Evolutionary conservation across 345 rosid genomes (phyloP), one percentile per base, ranked within the genome.

Genomic region (Salix suchowensis): DNA sequence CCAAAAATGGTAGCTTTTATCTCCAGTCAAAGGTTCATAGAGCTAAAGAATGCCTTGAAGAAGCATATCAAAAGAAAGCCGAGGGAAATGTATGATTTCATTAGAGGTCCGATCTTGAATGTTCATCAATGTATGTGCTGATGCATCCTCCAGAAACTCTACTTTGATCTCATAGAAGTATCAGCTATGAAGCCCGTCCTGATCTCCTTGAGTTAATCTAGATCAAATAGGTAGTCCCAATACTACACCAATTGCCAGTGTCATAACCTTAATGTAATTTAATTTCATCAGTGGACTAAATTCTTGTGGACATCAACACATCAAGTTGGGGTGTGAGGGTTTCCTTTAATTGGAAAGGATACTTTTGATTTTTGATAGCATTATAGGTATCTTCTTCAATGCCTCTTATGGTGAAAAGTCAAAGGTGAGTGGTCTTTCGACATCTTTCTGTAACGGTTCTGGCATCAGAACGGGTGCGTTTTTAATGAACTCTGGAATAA

Each of bases 41-140:
- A 76, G 98, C 98, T 28, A 94, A 94, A 76, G 98, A 92, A 82
- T 91, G 97, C 83, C 78, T 94, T 68, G 97, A 92, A 81, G 79
- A 70, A 71, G 79, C 72, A 50, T 84, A 81, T 72, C 78, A 71
- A 73, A 84, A 81, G 79, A 79, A 79, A 80, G 40, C 77, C 40
- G 67, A 79, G 76, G 83, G 68, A 0, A 65, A 58, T 70, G 28
- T 69, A 36, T 78, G 73, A 77, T 14, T 12, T 23, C 23, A 18
- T 66, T 21, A 34, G 44, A 61, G 54, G 21, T 14, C 54, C 48
- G 37, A 32, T 16, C 50, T 9, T 21, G 3, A 4, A 24, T 42
- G 5, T 10, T 44, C 30, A 14, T 54, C 46, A 13, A 2, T 50
- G 61, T 5, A 6, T 50, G 61, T 5, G 26, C 23, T 48, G 48